Evolutionary conservation across 2,329 filamentous ascomycete species (phyloP).

Genomic region (Uncinocarpus reesii): DNA sequence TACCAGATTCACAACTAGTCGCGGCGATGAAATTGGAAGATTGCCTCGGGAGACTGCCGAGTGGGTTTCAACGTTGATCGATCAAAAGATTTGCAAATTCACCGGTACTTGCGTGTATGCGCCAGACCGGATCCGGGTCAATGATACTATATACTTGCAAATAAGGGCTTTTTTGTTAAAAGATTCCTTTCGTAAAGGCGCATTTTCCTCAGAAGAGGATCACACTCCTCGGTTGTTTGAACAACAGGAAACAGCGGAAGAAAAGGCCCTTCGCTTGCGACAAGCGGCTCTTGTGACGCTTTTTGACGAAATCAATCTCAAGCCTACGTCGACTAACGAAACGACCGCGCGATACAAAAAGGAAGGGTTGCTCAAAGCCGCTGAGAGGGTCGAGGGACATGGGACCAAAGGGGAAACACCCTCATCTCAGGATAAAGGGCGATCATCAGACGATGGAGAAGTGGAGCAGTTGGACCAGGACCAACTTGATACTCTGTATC

Average conservation of each 20-base stretch:
- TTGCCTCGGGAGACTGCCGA: slow-evolving; percentile 75
- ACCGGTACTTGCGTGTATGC: slow-evolving; percentile 83
- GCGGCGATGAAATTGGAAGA: slow-evolving; percentile 73
- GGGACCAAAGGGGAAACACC: slow-evolving; percentile 49
- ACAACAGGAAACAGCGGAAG: slow-evolving; percentile 72
- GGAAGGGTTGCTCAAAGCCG: slow-evolving; percentile 75
- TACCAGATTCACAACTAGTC: slow-evolving; percentile 75
- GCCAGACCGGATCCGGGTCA: slow-evolving; percentile 72
- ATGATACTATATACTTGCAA: slow-evolving; percentile 91
- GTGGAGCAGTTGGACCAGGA: slow-evolving; percentile 88
- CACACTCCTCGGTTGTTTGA: slow-evolving; percentile 66
- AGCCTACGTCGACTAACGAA: slow-evolving; percentile 64
- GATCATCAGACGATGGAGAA: slow-evolving; percentile 60
- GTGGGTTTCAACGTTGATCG: slow-evolving; percentile 87
- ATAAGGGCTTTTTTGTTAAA: slow-evolving; percentile 65
- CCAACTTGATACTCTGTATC: slow-evolving; percentile 86
- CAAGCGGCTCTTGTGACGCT: slow-evolving; percentile 82
- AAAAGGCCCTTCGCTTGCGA: slow-evolving; percentile 69
- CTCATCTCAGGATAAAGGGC: slow-evolving; percentile 30
- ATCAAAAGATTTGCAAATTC: slow-evolving; percentile 79
- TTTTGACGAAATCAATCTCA: slow-evolving; percentile 77
- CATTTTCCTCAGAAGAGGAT: slow-evolving; percentile 52
- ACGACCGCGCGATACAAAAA: slow-evolving; percentile 67
- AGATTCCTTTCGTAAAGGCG: slow-evolving; percentile 58
- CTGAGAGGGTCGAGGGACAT: slow-evolving; percentile 70